Evolutionary conservation across 2,329 filamentous ascomycete genomes (phyloP), one percentile per base, ranked within the genome.

Genomic region (Pseudopyricularia javanii): DNA sequence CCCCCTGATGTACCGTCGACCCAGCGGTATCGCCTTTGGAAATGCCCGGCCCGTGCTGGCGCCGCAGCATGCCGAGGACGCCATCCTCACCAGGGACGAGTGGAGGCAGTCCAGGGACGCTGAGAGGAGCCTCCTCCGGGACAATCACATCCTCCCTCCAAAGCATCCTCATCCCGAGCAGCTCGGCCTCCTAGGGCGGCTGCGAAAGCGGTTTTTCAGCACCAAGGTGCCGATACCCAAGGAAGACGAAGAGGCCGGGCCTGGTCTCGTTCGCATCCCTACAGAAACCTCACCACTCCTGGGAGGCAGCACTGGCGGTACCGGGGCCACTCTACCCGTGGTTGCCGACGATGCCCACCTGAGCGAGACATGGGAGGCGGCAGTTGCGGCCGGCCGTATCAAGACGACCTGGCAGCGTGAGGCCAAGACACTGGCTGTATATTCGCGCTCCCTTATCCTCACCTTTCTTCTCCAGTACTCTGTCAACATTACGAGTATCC

Each of bases 361-460:
- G 50, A 80, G 85, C 59, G 76, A 82, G 60, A 85, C 88, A 63
- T 95, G 89, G 89, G 85, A 91, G 56, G 86, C 90, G 56, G 91
- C 91, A 0, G 86, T 96, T 11, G 78, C 81, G 1, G 79, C 85
- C 0, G 89, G 90, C 11, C 79, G 82, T 62, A 91, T 97, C 58
- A 83, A 85, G 52, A 96, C 91, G 4, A 94, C 89, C 5, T 97
- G 91, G 90, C 84, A 86, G 66, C 82, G 91, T 56, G 91, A 97
- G 72, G 76, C 86, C 43, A 90, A 91, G 70, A 90, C 90, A 1
- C 76, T 97, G 40, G 71, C 77, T 30, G 74, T 77, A 56, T 91
- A 91, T 64, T 84, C 86, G 2, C 72, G 75, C 30, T 86, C 86
- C 1, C 70, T 91, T 50, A 79, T 89, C 55, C 62, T 84, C 26